Base-by-base conservation (phyloP, 306 rosid species). In the Sesbania bispinosa region DNA sequence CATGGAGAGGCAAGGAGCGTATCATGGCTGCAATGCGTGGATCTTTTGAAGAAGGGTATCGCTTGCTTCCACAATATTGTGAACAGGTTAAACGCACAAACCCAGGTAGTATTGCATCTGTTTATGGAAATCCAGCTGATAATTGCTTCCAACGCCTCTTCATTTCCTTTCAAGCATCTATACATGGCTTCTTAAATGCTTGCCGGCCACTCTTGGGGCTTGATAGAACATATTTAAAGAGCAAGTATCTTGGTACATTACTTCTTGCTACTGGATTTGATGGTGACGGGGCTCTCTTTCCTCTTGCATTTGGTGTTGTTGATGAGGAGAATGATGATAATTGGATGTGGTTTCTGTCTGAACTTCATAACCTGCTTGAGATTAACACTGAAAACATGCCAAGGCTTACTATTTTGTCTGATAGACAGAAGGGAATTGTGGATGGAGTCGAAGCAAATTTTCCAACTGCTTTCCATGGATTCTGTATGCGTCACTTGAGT, bases 1-100 rank as follows among this genome's bases (percentile, higher is more conserved):
- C 96, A 27, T 89, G 96, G 96, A 86, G 96, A 75, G 96, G 96
- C 70, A 89, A 89, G 84, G 93, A 89, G 79, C 93, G 96, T 10
- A 89, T 89, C 76, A 89, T 89, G 96, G 93, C 96, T 69, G 87
- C 86, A 26, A 85, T 87, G 92, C 96, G 96, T 18, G 96, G 96
- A 60, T 89, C 96, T 36, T 89, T 89, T 55, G 96, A 89, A 78
- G 93, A 89, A 80, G 96, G 90, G 43, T 89, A 89, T 53, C 88
- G 89, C 62, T 66, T 89, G 81, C 93, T 89, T 69, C 96, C 96
- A n/a, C 89, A 83, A 64, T 89, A 89, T 36, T 89, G 96, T 74
- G 96, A 89, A 77, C 96, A 89, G 84, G 79, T 83, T 71, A 89
- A 85, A 73, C 80, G 86, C 33, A 89, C 96, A 69, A 89, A 89